phyloP scores from a whole-genome alignment of 2,329 filamentous ascomycete genomes.

The Fusarium proliferatum region DNA sequence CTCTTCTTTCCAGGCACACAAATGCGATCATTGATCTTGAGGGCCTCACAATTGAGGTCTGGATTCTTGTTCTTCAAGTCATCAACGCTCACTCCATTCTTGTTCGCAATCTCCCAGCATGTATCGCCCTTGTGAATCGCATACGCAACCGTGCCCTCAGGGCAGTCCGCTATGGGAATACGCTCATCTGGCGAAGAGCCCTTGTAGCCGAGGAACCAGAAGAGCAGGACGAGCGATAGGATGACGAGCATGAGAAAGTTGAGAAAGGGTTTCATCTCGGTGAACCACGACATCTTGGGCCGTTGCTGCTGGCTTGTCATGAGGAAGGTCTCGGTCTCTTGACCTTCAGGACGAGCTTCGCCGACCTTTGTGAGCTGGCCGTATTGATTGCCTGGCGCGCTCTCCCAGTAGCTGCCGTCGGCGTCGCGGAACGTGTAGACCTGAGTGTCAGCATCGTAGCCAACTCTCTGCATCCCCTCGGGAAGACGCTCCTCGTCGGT shows the following conservation, averaged over 20 bases:
- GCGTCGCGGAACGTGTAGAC: slow-evolving; percentile 63
- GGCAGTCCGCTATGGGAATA: slow-evolving; percentile 42
- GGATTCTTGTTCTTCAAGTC: slow-evolving; percentile 59
- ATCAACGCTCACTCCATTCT: slow-evolving; percentile 56
- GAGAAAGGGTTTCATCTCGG: slow-evolving; percentile 65
- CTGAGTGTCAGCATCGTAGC: slow-evolving; percentile 67
- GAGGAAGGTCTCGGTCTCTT: slow-evolving; percentile 50
- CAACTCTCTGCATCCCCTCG: slow-evolving; percentile 64
- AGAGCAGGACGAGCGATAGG: slow-evolving; percentile 61
- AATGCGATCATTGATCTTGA: slow-evolving; percentile 56
- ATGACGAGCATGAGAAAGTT: slow-evolving; percentile 68
- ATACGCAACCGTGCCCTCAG: slow-evolving; percentile 50
- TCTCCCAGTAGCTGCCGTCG: slow-evolving; percentile 62
- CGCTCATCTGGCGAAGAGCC: slow-evolving; percentile 38
- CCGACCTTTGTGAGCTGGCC: slow-evolving; percentile 58
- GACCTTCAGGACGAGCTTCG: slow-evolving; percentile 41
- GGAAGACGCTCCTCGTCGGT: slow-evolving; percentile 65
- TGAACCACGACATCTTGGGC: slow-evolving; percentile 59
- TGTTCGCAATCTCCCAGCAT: slow-evolving; percentile 64
- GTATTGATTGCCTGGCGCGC: slow-evolving; percentile 61
- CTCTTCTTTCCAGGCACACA: slow-evolving; percentile 55
- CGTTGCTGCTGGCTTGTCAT: slow-evolving; percentile 23
- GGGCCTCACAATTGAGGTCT: slow-evolving; percentile 59
- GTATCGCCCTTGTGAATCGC: slow-evolving; percentile 60
- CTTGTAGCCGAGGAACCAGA: slow-evolving; percentile 58